Percentiles rank a stretch among this genome's conserved stretches.
phyloP scores from a whole-genome alignment of 192 early-diverging fungal genomes.

The Coemansia sp. region DNA sequence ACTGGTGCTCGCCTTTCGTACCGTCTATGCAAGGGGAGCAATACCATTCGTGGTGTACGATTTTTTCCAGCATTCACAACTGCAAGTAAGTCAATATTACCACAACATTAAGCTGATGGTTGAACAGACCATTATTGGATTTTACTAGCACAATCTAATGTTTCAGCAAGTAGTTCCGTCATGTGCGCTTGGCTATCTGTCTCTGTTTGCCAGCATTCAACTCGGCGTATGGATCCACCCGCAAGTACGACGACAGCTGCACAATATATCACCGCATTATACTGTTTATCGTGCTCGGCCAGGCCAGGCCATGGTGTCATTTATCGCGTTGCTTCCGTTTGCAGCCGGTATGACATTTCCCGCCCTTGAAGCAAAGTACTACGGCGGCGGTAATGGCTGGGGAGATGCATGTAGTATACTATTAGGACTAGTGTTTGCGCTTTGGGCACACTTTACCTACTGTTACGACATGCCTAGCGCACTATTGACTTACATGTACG shows the following conservation, averaged over 20 bases:
- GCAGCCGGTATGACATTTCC: slow-evolving; percentile 40
- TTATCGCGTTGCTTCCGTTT: slow-evolving; percentile 30
- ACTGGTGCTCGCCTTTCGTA: slow-evolving; percentile 19
- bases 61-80: slow-evolving; percentile 17
- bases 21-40: slow-evolving; percentile 18
- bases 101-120: neutral
- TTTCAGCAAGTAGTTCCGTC: slow-evolving; percentile 15
- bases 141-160: neutral
- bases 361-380: slow-evolving; percentile 27
- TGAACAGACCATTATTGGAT: neutral
- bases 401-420: slow-evolving; percentile 25
- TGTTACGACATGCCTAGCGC: slow-evolving; percentile 30
- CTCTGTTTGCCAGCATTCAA: slow-evolving; percentile 43
- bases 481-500: slow-evolving; percentile 6
- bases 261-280: slow-evolving; percentile 4
- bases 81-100: slow-evolving; percentile 18
- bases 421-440: slow-evolving; percentile 25
- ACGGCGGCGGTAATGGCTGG: slow-evolving; percentile 45
- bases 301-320: slow-evolving; percentile 38
- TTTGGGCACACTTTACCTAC: slow-evolving; percentile 41
- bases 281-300: slow-evolving; percentile 12
- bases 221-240: slow-evolving; percentile 39
- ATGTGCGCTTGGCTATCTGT: slow-evolving; percentile 31
- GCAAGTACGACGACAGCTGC: slow-evolving; percentile 23
- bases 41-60: slow-evolving; percentile 9